phyloP scores from a whole-genome alignment of 2,329 filamentous ascomycete species.

The Capronia americana region DNA sequence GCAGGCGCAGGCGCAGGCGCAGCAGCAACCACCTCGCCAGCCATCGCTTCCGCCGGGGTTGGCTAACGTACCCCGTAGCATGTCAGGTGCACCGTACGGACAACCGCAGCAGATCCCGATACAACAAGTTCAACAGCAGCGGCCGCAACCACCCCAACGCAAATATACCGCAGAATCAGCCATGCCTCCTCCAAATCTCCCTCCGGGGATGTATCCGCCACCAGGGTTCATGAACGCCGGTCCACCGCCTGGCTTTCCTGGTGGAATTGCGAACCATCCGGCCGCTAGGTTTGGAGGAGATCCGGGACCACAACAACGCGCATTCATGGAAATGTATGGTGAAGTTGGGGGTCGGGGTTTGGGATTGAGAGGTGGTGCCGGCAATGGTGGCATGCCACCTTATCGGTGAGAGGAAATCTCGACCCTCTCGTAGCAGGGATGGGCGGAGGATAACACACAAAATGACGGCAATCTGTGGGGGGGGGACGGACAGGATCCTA shows the following conservation, averaged over 20 bases:
- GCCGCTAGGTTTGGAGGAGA: constrained; percentile 42
- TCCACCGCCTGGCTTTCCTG: constrained; percentile 47
- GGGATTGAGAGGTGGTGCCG: constrained; percentile 34
- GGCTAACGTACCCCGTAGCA: constrained; percentile 44
- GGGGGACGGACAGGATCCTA: background rate
- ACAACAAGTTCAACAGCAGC: constrained; percentile 25
- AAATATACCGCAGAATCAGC: constrained; percentile 42
- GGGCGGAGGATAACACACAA: background rate
- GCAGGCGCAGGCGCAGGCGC: constrained; percentile 28
- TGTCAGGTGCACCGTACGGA: constrained; percentile 29
- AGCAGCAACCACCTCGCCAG: constrained; percentile 28
- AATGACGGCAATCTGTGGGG: background rate
- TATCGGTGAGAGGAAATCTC: constrained; percentile 24
- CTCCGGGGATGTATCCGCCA: constrained; percentile 54
- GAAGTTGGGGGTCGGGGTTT: constrained; percentile 47
- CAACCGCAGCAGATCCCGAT: constrained; percentile 28
- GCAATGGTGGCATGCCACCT: constrained; percentile 29
- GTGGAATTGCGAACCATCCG: constrained; percentile 46
- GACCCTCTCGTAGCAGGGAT: background rate
- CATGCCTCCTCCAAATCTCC: constrained; percentile 43
- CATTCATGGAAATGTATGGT: constrained; percentile 53
- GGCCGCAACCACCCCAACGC: constrained; percentile 30
- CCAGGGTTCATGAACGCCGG: constrained; percentile 54
- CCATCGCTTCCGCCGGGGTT: constrained; percentile 31
- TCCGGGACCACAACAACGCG: constrained; percentile 48